Base-by-base conservation (phyloP, 1,139 yeast genomes). In the Taphrina populina region DNA sequence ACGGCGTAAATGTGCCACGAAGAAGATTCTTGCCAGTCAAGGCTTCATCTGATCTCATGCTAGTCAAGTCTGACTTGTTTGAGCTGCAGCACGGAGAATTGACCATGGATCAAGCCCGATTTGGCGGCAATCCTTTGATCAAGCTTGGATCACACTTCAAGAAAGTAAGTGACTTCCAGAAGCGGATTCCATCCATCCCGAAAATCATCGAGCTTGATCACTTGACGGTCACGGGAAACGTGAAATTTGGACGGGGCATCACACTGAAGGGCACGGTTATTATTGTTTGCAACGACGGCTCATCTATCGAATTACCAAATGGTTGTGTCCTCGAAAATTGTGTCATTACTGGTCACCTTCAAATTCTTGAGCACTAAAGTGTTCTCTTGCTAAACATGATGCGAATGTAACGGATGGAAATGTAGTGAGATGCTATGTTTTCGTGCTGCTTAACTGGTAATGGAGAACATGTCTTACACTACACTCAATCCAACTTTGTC, bases 1-100 rank as follows among this genome's bases (percentile, higher is more conserved):
- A 88, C 68, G 98, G 98, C 73, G 95, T 92, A 66, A 95, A 88
- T 66, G 98, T 92, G 32, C 97, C 98, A 71, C 86, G 98, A 75
- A 80, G 96, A 43, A 84, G 98, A 70, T 92, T 92, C 79, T 80
- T 94, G 75, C 98, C 98, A 19, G 98, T 92, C 66, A 92, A 92
- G 77, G 94, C 98, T 21, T 88, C 94, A 71, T 88, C 96, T 7
- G 98, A 92, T 71, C 76, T 92, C 71, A 76, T 94, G 66, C 79
- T 92, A 67, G 98, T 92, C 63, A 92, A 92, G 74, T 88, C 96
- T n/a, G 98, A 92, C 70, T 78, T 92, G 68, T 92, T 90, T 77
- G 80, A 78, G 68, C 78, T 92, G 70, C 88, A 85, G 69, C 96
- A 90, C 67, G 98, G 98, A 69, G 84, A 95, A 17, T 79, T 92